Base-by-base conservation (phyloP, 2,329 filamentous ascomycete genomes). In the Metarhizium brunneum region DNA sequence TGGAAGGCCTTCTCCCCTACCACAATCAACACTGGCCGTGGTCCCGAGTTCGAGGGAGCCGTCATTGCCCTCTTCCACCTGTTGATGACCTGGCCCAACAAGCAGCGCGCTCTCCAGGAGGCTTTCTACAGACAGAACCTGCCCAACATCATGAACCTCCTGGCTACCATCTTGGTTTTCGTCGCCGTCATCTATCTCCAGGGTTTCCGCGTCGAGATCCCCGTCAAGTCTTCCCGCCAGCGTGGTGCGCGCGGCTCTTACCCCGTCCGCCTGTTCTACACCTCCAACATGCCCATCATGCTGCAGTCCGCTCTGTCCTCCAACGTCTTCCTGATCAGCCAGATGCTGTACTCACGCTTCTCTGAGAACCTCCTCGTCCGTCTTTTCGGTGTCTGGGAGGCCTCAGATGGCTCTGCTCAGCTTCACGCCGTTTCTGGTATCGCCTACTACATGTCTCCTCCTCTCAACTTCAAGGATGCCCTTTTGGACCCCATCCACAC, bases 211-310 rank as follows among this genome's bases (percentile, higher is more conserved):
- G 94, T 99, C 70, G 94, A 99, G 80, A 99, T 99, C 71, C 95
- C 95, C 60, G 94, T 99, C 83, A 99, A 99, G 86, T 96, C 92
- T 58, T 92, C 91, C 66, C 92, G 94, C 77, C 94, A 99, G 84
- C 92, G 94, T 82, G 94, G 94, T 75, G 94, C 95, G 72, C 92
- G 94, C 68, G 95, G 92, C 69, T 95, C 92, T 45, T 99, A 97
- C 84, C 94, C 94, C 68, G 85, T 99, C 73, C 92, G 95, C 69
- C 89, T 99, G 58, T 99, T 99, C 85, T 99, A 99, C 81, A 99
- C 94, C 71, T 96, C 92, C 73, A 99, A 99, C 87, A 99, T 99
- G 95, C 94, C 94, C 71, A 99, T 99, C 78, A 99, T 99, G 94
- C 83, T 99, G 73, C 95, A 99, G 81, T 97, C 92, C 50, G 94